Conservation (phyloP, 2,329 filamentous ascomycete genomes). For the Cercospora sp. region DNA sequence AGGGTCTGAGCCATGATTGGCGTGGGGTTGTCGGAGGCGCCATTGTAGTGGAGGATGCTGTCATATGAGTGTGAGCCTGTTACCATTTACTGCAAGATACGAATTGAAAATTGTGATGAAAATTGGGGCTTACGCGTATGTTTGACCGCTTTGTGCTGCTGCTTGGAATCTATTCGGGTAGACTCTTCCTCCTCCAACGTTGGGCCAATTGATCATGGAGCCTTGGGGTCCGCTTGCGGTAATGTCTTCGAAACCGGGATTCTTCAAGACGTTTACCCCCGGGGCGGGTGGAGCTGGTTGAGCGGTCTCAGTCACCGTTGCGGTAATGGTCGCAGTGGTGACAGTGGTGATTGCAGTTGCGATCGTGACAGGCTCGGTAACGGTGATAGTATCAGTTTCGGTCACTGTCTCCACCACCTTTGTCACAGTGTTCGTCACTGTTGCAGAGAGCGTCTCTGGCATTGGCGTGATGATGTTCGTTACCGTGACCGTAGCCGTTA, state of each 20-base stretch:
- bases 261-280: background rate
- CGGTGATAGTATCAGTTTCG: background rate
- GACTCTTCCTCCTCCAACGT: background rate
- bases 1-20: conserved; percentile 7
- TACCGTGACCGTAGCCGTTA: background rate
- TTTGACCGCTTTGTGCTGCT: background rate
- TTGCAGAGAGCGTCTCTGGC: background rate
- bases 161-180: background rate
- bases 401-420: background rate
- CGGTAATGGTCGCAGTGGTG: background rate
- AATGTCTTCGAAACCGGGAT: background rate
- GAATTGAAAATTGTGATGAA: background rate
- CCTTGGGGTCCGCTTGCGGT: background rate
- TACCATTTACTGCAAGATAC: background rate
- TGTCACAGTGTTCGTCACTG: background rate
- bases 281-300: background rate
- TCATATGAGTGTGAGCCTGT: background rate
- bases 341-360: background rate
- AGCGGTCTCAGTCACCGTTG: background rate
- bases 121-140: background rate
- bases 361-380: background rate
- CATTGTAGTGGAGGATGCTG: conserved; percentile 6
- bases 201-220: background rate
- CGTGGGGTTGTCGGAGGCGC: background rate
- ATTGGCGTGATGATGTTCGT: background rate